These are phyloP conservation scores for Elongisporangium undulatum DNA, from an alignment of 352 stramenopile species.

Conservation along the genomic window DNA sequence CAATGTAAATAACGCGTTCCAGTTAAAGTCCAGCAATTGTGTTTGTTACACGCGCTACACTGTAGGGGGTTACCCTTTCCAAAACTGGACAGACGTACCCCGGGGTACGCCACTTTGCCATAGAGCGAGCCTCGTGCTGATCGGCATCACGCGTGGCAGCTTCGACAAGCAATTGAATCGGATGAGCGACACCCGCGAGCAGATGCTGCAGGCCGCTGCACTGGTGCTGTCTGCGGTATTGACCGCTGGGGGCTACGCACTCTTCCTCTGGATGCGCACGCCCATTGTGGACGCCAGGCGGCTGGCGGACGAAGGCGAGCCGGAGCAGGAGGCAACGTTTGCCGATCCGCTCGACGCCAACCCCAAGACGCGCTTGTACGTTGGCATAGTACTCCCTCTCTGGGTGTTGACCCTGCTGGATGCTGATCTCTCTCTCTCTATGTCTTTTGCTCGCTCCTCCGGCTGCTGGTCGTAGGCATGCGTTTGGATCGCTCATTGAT, in stretches of 20 bases:
- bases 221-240: conserved; percentile 17
- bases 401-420: not conserved
- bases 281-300: conserved; percentile 51
- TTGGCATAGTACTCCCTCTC: conserved; percentile 1
- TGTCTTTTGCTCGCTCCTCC: not conserved
- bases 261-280: conserved; percentile 54
- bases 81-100: no score
- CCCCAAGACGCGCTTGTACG: conserved; percentile 29
- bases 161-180: conserved; percentile 1
- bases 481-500: conserved; percentile 61
- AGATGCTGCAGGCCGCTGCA: conserved; percentile 12
- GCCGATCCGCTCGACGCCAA: conserved; percentile 42
- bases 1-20: no score
- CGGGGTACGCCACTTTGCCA: no score
- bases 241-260: conserved; percentile 15
- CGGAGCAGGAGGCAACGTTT: conserved; percentile 48
- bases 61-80: no score
- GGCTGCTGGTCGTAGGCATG: conserved; percentile 18
- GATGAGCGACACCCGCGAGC: conserved; percentile 14
- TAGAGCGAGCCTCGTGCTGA: no score
- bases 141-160: no score
- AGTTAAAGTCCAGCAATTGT: no score
- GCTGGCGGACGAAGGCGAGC: conserved; percentile 42
- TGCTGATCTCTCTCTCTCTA: not conserved
- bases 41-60: no score